A percentile compares a stretch with the other conserved stretches of the same genome.
Evolutionary conservation across 192 early-diverging fungal genomes (phyloP).

Genomic region (Linderina pennispora): DNA sequence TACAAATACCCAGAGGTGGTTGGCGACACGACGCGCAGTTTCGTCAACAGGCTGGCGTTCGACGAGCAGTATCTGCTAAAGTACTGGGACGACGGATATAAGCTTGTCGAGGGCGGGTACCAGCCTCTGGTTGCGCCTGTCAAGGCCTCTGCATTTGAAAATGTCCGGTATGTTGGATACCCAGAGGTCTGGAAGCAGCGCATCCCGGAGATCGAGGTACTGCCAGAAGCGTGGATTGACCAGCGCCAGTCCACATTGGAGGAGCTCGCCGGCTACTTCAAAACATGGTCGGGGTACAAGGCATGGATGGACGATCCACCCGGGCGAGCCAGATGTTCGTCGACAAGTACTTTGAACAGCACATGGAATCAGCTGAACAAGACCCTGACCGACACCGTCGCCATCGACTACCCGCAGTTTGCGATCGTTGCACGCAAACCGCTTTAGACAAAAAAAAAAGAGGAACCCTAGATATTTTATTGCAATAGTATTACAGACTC

Average conservation of each 20-base stretch:
- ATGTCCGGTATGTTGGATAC: slow-evolving; percentile 9
- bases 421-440: slow-evolving; percentile 19
- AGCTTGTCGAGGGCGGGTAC: slow-evolving; percentile 9
- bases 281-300: slow-evolving; percentile 37
- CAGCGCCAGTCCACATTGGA: slow-evolving; percentile 5
- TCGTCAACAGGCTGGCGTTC: slow-evolving; percentile 14
- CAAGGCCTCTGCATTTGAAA: neutral
- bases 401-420: slow-evolving; percentile 25
- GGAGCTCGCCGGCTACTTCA: slow-evolving; percentile 10
- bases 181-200: neutral
- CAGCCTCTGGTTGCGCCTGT: neutral
- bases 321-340: too few relatives aligned
- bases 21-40: slow-evolving; percentile 6
- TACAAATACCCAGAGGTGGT: slow-evolving; percentile 20
- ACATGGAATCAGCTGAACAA: neutral
- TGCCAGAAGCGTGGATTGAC: slow-evolving; percentile 18
- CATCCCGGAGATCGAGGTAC: neutral
- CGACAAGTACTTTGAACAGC: too few relatives aligned
- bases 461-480: too few relatives aligned
- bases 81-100: slow-evolving; percentile 21
- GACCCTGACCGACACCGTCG: slow-evolving; percentile 1
- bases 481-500: neutral
- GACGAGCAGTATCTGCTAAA: slow-evolving; percentile 1
- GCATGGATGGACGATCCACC: slow-evolving; percentile 15
- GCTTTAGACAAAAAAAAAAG: neutral